A percentile compares a stretch with the other conserved stretches of the same genome.
These are phyloP conservation scores for Gossypium gossypioides DNA, from an alignment of 441 rosid species.

Conservation along the genomic window DNA sequence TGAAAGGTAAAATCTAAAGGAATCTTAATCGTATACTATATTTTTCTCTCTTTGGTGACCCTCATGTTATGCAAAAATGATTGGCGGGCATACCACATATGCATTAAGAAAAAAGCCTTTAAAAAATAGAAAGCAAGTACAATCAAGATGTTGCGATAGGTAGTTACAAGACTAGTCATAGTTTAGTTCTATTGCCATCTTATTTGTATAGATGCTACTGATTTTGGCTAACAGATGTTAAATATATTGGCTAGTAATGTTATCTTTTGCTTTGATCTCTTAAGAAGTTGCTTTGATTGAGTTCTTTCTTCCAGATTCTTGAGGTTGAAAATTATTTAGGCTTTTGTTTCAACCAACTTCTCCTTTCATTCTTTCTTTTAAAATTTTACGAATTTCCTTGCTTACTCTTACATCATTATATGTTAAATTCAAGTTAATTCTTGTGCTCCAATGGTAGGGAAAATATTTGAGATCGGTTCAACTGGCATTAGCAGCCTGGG, in stretches of 20 bases:
- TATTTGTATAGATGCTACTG: neutral
- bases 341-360: neutral
- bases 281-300: neutral
- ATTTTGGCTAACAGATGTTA: neutral
- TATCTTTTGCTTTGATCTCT: neutral
- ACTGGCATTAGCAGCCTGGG: conserved; percentile 90
- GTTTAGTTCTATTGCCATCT: neutral
- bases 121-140: neutral
- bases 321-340: neutral
- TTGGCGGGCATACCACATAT: neutral
- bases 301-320: neutral
- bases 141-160: neutral
- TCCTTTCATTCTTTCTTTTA: neutral
- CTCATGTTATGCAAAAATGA: neutral
- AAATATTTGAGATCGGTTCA: conserved; percentile 82
- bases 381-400: neutral
- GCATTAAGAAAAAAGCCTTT: neutral
- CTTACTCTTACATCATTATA: neutral
- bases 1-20: conserved; percentile 46
- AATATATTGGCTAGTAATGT: neutral
- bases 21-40: neutral
- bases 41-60: neutral
- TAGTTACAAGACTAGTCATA: neutral
- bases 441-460: conserved; percentile 34
- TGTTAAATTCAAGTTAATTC: neutral